Conservation (phyloP, 495 filamentous ascomycete species). For the Hypoxylon crocopeplum region DNA sequence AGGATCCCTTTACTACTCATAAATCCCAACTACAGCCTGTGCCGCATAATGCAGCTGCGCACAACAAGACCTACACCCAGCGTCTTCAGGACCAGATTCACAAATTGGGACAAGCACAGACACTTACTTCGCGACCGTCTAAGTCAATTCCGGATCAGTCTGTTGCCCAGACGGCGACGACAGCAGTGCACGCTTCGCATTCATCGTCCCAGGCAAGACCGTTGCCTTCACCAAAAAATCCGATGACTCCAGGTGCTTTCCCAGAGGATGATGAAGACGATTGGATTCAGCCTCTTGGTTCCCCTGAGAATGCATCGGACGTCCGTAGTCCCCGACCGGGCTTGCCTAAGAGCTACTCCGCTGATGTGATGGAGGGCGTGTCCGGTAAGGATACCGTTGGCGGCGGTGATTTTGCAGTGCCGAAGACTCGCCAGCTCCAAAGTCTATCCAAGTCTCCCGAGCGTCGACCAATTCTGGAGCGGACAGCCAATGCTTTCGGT, state of each 20-base stretch:
- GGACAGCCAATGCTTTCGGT: slow-evolving; percentile 42
- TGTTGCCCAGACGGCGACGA: slow-evolving; percentile 35
- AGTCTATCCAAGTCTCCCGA: slow-evolving; percentile 45
- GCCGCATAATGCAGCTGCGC: slow-evolving; percentile 48
- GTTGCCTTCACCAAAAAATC: slow-evolving; percentile 43
- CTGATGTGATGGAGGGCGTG: slow-evolving; percentile 66
- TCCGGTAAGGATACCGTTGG: slow-evolving; percentile 52
- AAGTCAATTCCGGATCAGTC: slow-evolving; percentile 69
- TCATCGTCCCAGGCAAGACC: slow-evolving; percentile 54
- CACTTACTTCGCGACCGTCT: slow-evolving; percentile 63
- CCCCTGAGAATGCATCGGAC: slow-evolving; percentile 40
- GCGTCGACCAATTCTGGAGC: slow-evolving; percentile 45
- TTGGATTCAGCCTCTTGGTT: slow-evolving; percentile 75
- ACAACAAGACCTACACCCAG: slow-evolving; percentile 91
- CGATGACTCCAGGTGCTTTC: slow-evolving; percentile 58
- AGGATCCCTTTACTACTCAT: slow-evolving; percentile 49
- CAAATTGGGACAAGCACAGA: slow-evolving; percentile 84
- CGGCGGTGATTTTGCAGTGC: slow-evolving; percentile 48
- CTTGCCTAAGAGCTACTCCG: slow-evolving; percentile 62
- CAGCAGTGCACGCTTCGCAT: slow-evolving; percentile 56
- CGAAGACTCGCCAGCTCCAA: slow-evolving; percentile 45
- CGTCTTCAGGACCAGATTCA: slow-evolving; percentile 90
- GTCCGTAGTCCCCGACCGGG: slow-evolving; percentile 53
- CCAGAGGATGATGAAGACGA: slow-evolving; percentile 77
- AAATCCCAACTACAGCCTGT: slow-evolving; percentile 42